Evolutionary conservation across 2,329 filamentous ascomycete genomes (phyloP).

Genomic region (Orbilia oligospora): DNA sequence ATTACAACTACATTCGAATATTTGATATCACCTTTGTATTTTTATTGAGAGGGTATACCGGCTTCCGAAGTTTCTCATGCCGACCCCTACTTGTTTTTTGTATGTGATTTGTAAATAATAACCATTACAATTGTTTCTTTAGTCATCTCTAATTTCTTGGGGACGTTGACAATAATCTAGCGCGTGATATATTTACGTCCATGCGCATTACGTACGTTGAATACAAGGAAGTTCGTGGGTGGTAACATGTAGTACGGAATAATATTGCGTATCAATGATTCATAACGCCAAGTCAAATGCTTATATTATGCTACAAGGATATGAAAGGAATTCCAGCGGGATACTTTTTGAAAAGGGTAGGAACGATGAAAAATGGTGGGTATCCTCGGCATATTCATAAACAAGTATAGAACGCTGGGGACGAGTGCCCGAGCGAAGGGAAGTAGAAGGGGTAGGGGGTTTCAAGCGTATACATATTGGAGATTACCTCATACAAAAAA

Average conservation of each 20-base stretch:
- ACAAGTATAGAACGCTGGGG: neutral
- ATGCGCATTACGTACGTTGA: too few species aligned
- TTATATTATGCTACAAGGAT: neutral
- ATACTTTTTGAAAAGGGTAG: neutral
- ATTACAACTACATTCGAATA: neutral
- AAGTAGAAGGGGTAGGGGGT: too few species aligned
- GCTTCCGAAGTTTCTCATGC: neutral
- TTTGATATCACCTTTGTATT: slow-evolving; percentile 11
- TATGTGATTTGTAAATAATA: slow-evolving; percentile 23
- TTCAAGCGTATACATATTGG: neutral
- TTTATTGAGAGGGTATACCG: slow-evolving; percentile 20
- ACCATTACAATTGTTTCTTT: neutral
- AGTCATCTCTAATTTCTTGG: neutral
- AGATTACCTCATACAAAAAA: neutral
- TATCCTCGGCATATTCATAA: slow-evolving; percentile 9
- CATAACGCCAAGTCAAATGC: slow-evolving; percentile 3
- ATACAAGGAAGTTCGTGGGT: too few species aligned
- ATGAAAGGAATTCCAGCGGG: neutral
- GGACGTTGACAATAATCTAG: neutral
- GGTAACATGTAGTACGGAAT: too few species aligned
- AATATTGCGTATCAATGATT: neutral
- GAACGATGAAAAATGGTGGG: neutral
- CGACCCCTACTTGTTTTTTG: neutral
- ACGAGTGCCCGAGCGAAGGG: neutral
- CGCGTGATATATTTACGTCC: neutral